Evolutionary conservation across 495 filamentous ascomycete genomes (phyloP).

Genomic region (Amniculicola lignicola): DNA sequence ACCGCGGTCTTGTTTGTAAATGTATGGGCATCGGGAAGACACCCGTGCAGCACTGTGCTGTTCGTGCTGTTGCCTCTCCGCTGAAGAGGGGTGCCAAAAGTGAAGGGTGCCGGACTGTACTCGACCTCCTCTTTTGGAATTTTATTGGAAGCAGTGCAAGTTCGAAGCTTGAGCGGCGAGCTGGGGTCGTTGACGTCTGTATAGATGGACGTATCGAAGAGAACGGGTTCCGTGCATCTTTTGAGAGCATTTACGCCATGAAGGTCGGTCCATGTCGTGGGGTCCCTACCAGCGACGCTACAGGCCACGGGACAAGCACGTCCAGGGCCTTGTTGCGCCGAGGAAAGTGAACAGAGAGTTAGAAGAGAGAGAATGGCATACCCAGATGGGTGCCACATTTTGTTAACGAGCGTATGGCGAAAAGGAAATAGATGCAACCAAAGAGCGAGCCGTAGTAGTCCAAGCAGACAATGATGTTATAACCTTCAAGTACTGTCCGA

Average conservation of each 20-base stretch:
- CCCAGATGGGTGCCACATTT: background rate
- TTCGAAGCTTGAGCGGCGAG: background rate
- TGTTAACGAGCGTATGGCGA: background rate
- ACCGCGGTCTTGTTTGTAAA: background rate
- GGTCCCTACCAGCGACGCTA: background rate
- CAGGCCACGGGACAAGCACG: background rate
- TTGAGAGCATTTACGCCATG: background rate
- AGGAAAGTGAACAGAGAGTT: background rate
- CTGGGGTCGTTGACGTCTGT: background rate
- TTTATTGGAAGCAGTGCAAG: background rate
- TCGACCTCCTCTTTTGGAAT: background rate
- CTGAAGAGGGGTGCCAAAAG: background rate
- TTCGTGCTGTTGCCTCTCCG: background rate
- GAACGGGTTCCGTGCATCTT: background rate
- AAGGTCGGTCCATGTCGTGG: background rate
- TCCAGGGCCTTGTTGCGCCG: background rate
- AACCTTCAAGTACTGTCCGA: no score
- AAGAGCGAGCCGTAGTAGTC: no score
- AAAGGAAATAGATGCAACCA: no score
- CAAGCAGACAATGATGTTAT: no score
- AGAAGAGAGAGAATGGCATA: background rate
- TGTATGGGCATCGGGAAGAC: background rate
- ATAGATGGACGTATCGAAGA: background rate
- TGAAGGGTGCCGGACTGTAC: background rate
- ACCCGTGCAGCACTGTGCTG: background rate